Conservation (phyloP, 208 protist genomes). For the Trypanosoma theileri region DNA sequence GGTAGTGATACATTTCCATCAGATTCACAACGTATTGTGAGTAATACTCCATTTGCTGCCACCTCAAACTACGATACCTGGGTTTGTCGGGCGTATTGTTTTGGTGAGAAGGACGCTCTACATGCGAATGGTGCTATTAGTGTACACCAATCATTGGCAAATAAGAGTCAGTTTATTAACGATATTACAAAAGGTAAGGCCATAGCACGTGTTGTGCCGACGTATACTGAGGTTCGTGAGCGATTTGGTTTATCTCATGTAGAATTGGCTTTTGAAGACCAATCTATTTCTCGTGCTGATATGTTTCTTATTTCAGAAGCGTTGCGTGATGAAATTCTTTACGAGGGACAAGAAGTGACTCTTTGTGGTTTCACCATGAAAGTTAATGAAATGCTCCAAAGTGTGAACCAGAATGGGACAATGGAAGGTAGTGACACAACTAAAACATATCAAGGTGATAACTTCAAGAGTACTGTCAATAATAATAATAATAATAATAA, state of each 20-base stretch:
- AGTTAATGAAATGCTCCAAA: conserved; percentile 67
- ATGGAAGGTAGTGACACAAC: too few species aligned
- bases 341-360: conserved; percentile 70
- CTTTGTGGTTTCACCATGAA: conserved; percentile 67
- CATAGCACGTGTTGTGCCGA: conserved; percentile 51
- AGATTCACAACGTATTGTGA: neutral
- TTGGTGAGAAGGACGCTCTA: conserved; percentile 60
- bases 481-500: neutral
- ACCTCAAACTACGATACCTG: conserved; percentile 49
- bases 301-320: conserved; percentile 74
- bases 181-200: conserved; percentile 71
- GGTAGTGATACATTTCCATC: too few species aligned
- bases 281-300: conserved; percentile 78
- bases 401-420: neutral
- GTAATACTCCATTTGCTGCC: conserved; percentile 26
- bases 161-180: conserved; percentile 65
- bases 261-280: conserved; percentile 71
- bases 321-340: conserved; percentile 71
- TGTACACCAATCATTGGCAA: conserved; percentile 67
- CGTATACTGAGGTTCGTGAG: conserved; percentile 57
- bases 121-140: conserved; percentile 81
- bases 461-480: neutral
- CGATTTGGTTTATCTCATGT: conserved; percentile 84
- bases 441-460: too few species aligned
- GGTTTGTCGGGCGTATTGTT: conserved; percentile 81